These are phyloP conservation scores for Pseudogymnoascus destructans DNA, from an alignment of 2,329 filamentous ascomycete species.

Conservation along the genomic window DNA sequence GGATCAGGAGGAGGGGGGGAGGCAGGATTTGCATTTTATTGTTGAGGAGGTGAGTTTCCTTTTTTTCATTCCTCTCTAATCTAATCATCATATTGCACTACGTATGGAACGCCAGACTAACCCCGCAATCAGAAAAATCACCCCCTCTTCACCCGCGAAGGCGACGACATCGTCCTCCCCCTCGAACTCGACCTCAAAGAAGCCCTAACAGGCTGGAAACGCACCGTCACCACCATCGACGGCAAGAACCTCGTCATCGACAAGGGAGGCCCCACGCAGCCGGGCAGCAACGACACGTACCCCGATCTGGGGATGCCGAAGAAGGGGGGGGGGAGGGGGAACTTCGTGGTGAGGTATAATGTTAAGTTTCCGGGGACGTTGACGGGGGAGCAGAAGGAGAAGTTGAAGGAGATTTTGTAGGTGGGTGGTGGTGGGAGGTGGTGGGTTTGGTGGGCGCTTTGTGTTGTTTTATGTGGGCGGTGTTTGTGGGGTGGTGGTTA, in stretches of 20 bases:
- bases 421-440: not conserved
- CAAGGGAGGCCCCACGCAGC: constrained; percentile 72
- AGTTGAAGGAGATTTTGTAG: constrained; percentile 66
- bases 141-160: constrained; percentile 69
- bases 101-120: too few relatives aligned
- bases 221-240: constrained; percentile 88
- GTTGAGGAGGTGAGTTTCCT: constrained; percentile 66
- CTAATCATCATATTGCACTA: too few relatives aligned
- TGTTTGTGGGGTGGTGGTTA: too few relatives aligned
- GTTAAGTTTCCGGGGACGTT: constrained; percentile 80
- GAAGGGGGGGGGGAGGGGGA: constrained; percentile 70
- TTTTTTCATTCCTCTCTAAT: too few relatives aligned
- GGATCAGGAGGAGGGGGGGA: constrained; percentile 90
- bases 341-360: constrained; percentile 80
- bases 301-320: constrained; percentile 81
- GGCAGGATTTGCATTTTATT: constrained; percentile 91
- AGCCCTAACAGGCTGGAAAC: constrained; percentile 83
- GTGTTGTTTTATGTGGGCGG: not conserved
- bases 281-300: constrained; percentile 68
- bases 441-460: not conserved
- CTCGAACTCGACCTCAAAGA: constrained; percentile 84
- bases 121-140: constrained; percentile 58
- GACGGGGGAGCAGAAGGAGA: constrained; percentile 64
- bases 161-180: constrained; percentile 70
- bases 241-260: constrained; percentile 70